Conservation (phyloP, 2,329 filamentous ascomycete genomes). For the Mycosphaerella sp. region DNA sequence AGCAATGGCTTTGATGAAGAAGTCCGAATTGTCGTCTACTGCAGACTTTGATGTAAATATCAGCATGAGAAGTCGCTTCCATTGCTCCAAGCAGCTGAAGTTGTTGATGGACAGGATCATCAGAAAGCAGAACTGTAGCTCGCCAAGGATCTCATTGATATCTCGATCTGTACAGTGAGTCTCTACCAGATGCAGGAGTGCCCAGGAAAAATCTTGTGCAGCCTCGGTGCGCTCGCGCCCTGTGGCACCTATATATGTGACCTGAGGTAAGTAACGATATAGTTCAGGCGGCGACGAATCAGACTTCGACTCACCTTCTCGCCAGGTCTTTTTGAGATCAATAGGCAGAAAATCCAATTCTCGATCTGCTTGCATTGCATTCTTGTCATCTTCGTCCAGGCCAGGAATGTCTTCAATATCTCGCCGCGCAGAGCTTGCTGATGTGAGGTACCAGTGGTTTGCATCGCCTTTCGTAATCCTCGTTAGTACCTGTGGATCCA, state of each 20-base stretch:
- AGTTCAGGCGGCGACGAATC: too few relatives aligned
- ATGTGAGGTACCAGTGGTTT: constrained; percentile 51
- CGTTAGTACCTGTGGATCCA: constrained; percentile 35
- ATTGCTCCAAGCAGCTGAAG: constrained; percentile 59
- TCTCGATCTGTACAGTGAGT: constrained; percentile 34
- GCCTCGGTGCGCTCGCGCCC: constrained; percentile 57
- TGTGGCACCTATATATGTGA: constrained; percentile 40
- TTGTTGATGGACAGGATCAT: constrained; percentile 60
- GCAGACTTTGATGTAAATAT: constrained; percentile 52
- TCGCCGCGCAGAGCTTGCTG: constrained; percentile 49
- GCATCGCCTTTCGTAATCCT: constrained; percentile 45
- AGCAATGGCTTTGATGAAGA: constrained; percentile 49
- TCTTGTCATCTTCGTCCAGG: constrained; percentile 34
- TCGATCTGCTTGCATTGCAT: constrained; percentile 34
- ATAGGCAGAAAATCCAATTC: constrained; percentile 52
- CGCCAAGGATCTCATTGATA: constrained; percentile 43
- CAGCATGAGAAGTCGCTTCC: constrained; percentile 53
- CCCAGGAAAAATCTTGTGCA: constrained; percentile 58
- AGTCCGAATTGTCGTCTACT: constrained; percentile 41
- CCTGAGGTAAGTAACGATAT: too few relatives aligned
- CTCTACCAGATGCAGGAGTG: constrained; percentile 48
- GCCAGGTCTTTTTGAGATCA: constrained; percentile 57
- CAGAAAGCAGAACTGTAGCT: constrained; percentile 57
- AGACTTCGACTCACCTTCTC: constrained; percentile 33
- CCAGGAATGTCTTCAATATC: constrained; percentile 57